Evolutionary conservation across 202 grass and related monocot species (phyloP).

Genomic region (Zizania palustris): DNA sequence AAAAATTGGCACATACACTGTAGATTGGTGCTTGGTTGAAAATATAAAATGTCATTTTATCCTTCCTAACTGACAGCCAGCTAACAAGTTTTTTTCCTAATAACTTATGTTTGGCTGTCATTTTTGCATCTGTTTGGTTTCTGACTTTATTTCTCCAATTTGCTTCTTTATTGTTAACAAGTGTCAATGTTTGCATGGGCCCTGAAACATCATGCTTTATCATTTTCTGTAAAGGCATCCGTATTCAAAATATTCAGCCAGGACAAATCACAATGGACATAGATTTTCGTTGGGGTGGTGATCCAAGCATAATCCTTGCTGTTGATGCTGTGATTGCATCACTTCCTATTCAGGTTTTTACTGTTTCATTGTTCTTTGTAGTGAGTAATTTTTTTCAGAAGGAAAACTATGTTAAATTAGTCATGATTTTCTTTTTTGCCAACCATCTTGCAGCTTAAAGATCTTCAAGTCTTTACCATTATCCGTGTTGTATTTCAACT

Average conservation of each 20-base stretch:
- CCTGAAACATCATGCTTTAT: conserved; percentile 26
- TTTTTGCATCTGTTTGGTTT: background rate
- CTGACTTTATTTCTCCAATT: conserved; percentile 13
- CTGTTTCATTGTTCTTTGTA: conserved; percentile 5
- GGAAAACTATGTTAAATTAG: conserved; percentile 14
- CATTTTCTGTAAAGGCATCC: conserved; percentile 71
- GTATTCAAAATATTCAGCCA: conserved; percentile 85
- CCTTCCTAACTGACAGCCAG: background rate
- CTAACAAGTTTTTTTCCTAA: conserved; percentile 4
- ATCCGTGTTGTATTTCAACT: conserved; percentile 98
- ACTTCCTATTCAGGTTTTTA: conserved; percentile 85
- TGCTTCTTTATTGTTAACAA: background rate
- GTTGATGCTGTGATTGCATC: conserved; percentile 91
- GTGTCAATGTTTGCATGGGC: background rate
- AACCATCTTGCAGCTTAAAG: conserved; percentile 71
- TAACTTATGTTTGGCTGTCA: background rate
- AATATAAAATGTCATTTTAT: background rate
- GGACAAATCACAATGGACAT: conserved; percentile 97
- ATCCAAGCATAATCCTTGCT: conserved; percentile 93
- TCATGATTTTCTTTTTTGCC: background rate
- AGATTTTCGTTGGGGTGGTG: conserved; percentile 96
- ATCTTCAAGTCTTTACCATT: conserved; percentile 93
- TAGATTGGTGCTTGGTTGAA: background rate
- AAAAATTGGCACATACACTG: background rate
- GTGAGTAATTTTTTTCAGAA: conserved; percentile 14